A percentile compares a stretch with the other conserved stretches of the same genome.
Conservation (phyloP, 306 rosid species). For the Medicago ruthenica region DNA sequence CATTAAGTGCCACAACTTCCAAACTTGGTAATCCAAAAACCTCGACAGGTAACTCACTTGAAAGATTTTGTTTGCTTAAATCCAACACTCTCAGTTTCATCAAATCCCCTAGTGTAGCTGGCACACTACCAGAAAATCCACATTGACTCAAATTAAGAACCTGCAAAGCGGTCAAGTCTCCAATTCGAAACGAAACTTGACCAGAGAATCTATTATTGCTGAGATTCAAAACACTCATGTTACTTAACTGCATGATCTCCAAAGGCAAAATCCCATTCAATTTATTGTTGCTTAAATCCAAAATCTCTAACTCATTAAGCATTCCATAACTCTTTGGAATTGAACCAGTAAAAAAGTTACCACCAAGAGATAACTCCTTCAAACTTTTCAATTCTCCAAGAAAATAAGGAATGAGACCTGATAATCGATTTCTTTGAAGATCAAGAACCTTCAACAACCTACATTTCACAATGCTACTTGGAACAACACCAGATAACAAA, state of each 20-base stretch:
- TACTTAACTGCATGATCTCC: conserved; percentile 60
- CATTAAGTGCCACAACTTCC: conserved; percentile 69
- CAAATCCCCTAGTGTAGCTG: conserved; percentile 62
- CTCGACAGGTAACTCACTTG: conserved; percentile 76
- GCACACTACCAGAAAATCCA: conserved; percentile 70
- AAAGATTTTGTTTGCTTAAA: conserved; percentile 76
- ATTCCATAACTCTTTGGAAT: conserved; percentile 60
- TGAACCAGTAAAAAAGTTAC: conserved; percentile 59
- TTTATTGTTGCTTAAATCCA: conserved; percentile 66
- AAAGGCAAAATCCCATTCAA: conserved; percentile 62
- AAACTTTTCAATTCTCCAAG: conserved; percentile 53
- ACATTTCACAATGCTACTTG: conserved; percentile 62
- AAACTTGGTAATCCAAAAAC: conserved; percentile 75
- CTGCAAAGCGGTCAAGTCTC: conserved; percentile 59
- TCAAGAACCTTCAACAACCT: conserved; percentile 60
- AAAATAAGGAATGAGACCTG: conserved; percentile 62
- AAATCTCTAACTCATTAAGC: conserved; percentile 56
- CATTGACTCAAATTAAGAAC: conserved; percentile 73
- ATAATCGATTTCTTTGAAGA: conserved; percentile 62
- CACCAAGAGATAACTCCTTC: conserved; percentile 60
- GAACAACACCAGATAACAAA: conserved; percentile 62
- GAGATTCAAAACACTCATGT: conserved; percentile 70
- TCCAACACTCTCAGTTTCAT: conserved; percentile 73
- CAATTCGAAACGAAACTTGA: conserved; percentile 46
- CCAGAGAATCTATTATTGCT: conserved; percentile 71